Evolutionary conservation across 768 basidiomycete species (phyloP), one percentile per base, ranked within the genome.

Genomic region (Panellus pusillus): DNA sequence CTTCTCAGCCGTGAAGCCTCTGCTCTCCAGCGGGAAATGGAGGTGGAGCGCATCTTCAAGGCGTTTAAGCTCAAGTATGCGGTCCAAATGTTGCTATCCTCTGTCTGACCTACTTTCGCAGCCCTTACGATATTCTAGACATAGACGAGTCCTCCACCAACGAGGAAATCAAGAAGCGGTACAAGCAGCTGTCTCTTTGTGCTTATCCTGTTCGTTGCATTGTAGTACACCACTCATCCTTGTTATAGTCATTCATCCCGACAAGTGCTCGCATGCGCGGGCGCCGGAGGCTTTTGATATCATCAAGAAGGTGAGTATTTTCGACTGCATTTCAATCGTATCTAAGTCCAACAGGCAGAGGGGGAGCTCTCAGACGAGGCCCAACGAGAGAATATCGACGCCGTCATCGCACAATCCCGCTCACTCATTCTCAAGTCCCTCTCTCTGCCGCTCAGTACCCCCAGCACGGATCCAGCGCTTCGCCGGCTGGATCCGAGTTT

Each of bases 61-160:
- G 87, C 95, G 0, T 98, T 99, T 82, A 98, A 93, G 70, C 80
- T 98, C 63, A 99, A 98, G 94, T 96, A 54, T 61, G 84, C 35
- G 9, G 2, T 11, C 9, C 4, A 3, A 2, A 9, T 27, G 3
- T 35, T 36, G 14, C 9, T 50, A 9, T 17, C 29, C 28, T 41
- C 42, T 36, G 37, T 35, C 35, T 42, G 17, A 38, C 32, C 12
- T 35, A 7, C 31, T 31, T 35, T 27, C 6, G 39, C 48, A 96
- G 93, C 68, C 92, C 97, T 36, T 99, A 98, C 71, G 96, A 98
- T 68, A 86, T 95, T 52, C 75, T 99, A 60, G 87, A 92, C 73
- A 77, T 99, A 63, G 80, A 82, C 41, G 80, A 84, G 62, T 74
- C 74, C 47, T 86, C 79, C 15, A 84, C 87, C 9, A 77, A 83